A percentile compares a stretch with the other conserved stretches of the same genome.
These are phyloP conservation scores for Cytospora schulzeri DNA, from an alignment of 2,329 filamentous ascomycete species.

Conservation along the genomic window DNA sequence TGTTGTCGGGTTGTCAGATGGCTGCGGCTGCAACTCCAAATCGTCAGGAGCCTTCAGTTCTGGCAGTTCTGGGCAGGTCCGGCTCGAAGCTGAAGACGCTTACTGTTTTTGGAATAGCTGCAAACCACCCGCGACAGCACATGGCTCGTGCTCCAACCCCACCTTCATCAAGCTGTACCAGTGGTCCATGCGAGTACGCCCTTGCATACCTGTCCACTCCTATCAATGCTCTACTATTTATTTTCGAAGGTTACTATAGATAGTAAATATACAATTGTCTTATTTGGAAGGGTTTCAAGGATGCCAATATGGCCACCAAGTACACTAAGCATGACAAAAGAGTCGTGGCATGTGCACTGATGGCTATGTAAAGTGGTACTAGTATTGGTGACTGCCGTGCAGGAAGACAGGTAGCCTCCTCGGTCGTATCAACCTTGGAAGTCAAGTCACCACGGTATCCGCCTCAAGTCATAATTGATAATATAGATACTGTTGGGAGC, in stretches of 20 bases:
- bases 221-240: too few relatives aligned
- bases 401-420: background rate
- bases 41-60: constrained; percentile 1
- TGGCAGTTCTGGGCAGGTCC: background rate
- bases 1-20: constrained; percentile 14
- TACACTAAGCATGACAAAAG: too few relatives aligned
- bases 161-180: background rate
- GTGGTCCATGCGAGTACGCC: background rate
- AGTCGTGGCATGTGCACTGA: too few relatives aligned
- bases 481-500: too few relatives aligned
- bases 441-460: background rate
- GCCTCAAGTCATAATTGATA: too few relatives aligned
- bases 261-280: too few relatives aligned
- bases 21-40: constrained; percentile 9
- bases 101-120: background rate
- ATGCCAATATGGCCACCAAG: too few relatives aligned
- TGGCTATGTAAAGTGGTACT: too few relatives aligned
- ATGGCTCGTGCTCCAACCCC: background rate
- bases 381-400: background rate
- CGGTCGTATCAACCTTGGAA: too few relatives aligned
- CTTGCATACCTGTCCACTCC: background rate
- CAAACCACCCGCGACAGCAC: background rate
- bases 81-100: background rate
- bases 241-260: too few relatives aligned
- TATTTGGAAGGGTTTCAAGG: too few relatives aligned